Conservation (phyloP, 2,329 filamentous ascomycete species). For the Dothideomycetidae sp. region DNA sequence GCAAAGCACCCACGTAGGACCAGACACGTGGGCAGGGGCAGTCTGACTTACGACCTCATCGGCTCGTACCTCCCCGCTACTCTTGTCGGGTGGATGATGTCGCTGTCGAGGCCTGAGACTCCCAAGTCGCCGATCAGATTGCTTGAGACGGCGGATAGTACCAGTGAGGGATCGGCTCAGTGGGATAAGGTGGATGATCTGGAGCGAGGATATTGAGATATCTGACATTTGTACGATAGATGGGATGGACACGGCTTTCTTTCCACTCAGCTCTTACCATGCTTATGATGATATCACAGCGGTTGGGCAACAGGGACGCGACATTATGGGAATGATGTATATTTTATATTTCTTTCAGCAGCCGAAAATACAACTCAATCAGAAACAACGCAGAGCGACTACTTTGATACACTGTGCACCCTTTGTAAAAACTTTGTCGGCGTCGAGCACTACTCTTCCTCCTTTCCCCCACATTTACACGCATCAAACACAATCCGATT, state of each 20-base stretch:
- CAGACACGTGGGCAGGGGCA: conserved; percentile 71
- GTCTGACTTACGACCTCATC: conserved; percentile 70
- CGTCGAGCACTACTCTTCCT: not conserved
- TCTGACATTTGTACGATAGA: conserved; percentile 12
- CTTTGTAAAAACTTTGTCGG: no score
- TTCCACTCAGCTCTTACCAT: no score
- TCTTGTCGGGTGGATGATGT: conserved; percentile 89
- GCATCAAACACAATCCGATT: conserved; percentile 7
- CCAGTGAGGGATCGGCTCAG: conserved; percentile 22
- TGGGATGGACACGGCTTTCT: conserved; percentile 1
- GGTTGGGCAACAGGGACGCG: no score
- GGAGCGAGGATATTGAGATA: conserved; percentile 11
- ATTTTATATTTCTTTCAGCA: no score
- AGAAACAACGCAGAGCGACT: not conserved
- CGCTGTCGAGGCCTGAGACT: conserved; percentile 32
- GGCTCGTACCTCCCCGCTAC: conserved; percentile 64
- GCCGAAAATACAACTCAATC: no score
- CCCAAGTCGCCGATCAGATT: not conserved
- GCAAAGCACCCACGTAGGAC: conserved; percentile 44
- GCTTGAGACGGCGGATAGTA: conserved; percentile 9
- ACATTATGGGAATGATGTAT: no score
- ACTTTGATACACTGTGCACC: not conserved
- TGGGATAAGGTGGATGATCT: conserved; percentile 31
- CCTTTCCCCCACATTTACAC: no score
- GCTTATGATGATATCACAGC: no score